Evolutionary conservation across 225 moss, liverwort and hornwort genomes (phyloP), one percentile per base, ranked within the genome.

Genomic region (Straminergon stramineum): DNA sequence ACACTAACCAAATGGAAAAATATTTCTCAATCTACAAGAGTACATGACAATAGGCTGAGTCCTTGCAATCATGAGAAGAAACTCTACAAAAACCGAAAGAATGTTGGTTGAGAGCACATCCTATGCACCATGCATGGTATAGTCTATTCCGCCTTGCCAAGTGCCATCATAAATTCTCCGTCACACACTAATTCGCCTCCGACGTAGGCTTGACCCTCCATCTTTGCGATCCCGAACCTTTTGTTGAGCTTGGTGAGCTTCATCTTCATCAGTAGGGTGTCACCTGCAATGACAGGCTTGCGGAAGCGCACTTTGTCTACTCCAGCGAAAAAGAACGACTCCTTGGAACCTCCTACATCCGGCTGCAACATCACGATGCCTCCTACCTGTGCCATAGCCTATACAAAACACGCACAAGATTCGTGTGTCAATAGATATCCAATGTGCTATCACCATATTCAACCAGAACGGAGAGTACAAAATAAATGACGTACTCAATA

Each of bases 311-410:
- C 97, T 90, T 95, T 96, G 92, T 99, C 99, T 48, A 97, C 99
- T 89, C 99, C 99, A 66, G 97, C 99, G 87, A 99, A 99, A 86
- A 97, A 96, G 90, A 99, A 99, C 66, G 86, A 92, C 69, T 99
- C 99, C 93, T 99, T 99, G 24, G 96, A 95, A 28, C 99, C 99
- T 62, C 97, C 97, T 16, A 97, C 95, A 84, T 96, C 99, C 70
- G 96, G 96, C 88, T 95, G 97, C 92, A 97, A 90, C 97, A 99
- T 95, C 57, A 99, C 96, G 74, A 99, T 97, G 62, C 99, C 99
- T 79, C 97, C 99, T 39, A 99, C 99, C 91, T 99, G 99, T 83
- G 99, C 99, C 97, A 99, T 92, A 77, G 99, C 99, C 99, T 99
- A 80, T 68, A 81, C 68, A 61, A 41, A n/a, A 90, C 83, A 80